Evolutionary conservation across 352 stramenopile species (phyloP).

Genomic region (Pythium grandisporangium): DNA sequence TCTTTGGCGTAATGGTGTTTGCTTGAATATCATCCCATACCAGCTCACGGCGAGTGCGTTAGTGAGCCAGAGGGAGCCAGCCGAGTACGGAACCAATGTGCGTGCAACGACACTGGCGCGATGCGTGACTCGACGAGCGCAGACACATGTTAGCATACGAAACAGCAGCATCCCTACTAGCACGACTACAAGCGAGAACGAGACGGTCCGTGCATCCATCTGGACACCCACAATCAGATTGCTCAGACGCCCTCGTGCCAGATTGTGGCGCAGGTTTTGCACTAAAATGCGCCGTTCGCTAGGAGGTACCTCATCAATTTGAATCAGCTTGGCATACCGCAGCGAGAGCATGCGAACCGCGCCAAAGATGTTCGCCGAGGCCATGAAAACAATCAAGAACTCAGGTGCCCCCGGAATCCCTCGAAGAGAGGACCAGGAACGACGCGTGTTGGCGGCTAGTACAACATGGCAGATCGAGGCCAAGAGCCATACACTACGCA

Average conservation of each 20-base stretch:
- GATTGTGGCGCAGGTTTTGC: background rate
- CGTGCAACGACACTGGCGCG: constrained; percentile 2
- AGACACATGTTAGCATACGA: background rate
- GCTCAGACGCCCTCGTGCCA: background rate
- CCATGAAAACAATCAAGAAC: constrained; percentile 14
- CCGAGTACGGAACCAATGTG: constrained; percentile 6
- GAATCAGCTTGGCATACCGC: background rate
- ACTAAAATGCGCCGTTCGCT: background rate
- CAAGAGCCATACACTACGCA: constrained; percentile 22
- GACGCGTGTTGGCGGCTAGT: constrained; percentile 1
- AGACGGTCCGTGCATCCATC: background rate
- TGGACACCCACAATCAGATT: constrained; percentile 1
- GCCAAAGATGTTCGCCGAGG: constrained; percentile 8
- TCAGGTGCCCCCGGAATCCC: constrained; percentile 13
- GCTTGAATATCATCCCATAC: constrained; percentile 3
- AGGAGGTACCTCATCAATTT: constrained; percentile 3
- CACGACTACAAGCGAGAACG: background rate
- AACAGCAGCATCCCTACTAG: background rate
- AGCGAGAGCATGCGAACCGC: constrained; percentile 3
- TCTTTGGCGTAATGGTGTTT: background rate
- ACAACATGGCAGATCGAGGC: constrained; percentile 6
- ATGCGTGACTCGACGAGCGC: background rate
- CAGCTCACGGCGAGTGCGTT: constrained; percentile 12
- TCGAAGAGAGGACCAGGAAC: constrained; percentile 3
- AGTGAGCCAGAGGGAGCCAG: constrained; percentile 4